Percentiles rank a stretch among this genome's conserved stretches.
These are phyloP conservation scores for Zoysia japonica DNA, from an alignment of 176 grass and related monocot species.

Conservation along the genomic window DNA sequence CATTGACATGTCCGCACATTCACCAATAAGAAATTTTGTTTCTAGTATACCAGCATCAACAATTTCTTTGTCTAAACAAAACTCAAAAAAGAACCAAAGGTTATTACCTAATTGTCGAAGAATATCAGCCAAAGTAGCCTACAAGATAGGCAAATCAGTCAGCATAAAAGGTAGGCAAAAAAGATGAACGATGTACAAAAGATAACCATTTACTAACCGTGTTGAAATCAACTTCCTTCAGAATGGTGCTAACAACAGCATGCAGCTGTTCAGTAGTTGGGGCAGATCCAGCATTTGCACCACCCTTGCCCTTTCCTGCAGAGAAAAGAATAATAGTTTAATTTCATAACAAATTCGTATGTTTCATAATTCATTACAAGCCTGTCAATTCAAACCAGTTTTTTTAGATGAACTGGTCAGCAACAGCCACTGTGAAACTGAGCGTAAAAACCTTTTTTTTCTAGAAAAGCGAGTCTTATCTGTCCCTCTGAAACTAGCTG, in stretches of 20 bases:
- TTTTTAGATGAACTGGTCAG: no score
- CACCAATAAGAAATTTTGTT: neutral
- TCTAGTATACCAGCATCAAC: neutral
- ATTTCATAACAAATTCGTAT: neutral
- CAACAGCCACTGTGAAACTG: no score
- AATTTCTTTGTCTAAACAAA: neutral
- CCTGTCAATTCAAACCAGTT: neutral
- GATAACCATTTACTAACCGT: slow-evolving; percentile 54
- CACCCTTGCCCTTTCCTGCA: slow-evolving; percentile 73
- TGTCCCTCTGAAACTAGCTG: neutral
- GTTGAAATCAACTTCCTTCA: slow-evolving; percentile 99
- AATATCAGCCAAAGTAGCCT: slow-evolving; percentile 98
- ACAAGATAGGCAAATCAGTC: slow-evolving; percentile 24
- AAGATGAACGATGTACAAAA: slow-evolving; percentile 1
- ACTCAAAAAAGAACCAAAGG: slow-evolving; percentile 2
- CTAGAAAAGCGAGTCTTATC: neutral
- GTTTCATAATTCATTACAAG: neutral
- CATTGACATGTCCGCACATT: neutral
- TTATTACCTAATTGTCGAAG: slow-evolving; percentile 81
- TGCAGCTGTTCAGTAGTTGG: slow-evolving; percentile 78
- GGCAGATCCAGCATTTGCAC: slow-evolving; percentile 38
- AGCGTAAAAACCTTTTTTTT: neutral
- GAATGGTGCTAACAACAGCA: slow-evolving; percentile 76
- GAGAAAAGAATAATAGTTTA: slow-evolving; percentile 14
- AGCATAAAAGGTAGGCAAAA: slow-evolving; percentile 3